phyloP scores from a whole-genome alignment of 495 filamentous ascomycete species.

The Aspergillus asperescens region DNA sequence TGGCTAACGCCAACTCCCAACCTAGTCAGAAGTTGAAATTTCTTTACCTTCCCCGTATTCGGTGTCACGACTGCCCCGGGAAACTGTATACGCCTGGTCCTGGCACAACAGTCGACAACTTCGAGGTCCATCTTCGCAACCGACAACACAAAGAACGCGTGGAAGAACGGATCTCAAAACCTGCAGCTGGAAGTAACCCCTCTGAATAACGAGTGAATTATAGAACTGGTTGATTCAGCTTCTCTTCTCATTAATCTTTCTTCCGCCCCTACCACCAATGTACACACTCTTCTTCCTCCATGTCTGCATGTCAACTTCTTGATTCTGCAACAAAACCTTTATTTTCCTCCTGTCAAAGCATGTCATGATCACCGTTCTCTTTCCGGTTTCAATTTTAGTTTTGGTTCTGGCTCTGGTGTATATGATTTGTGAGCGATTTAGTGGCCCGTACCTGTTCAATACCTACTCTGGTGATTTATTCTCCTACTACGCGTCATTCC shows the following conservation, averaged over 20 bases:
- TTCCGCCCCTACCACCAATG: conserved; percentile 7
- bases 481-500: neutral
- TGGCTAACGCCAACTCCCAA: conserved; percentile 44
- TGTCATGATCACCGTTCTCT: neutral
- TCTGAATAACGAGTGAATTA: conserved; percentile 15
- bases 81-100: conserved; percentile 90
- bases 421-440: conserved; percentile 20
- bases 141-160: conserved; percentile 70
- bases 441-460: conserved; percentile 12
- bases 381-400: neutral
- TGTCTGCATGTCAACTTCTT: neutral
- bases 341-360: neutral
- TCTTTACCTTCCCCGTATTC: conserved; percentile 76
- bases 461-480: conserved; percentile 12
- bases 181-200: conserved; percentile 10
- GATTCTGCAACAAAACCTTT: neutral
- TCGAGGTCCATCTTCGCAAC: conserved; percentile 85
- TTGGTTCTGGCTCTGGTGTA: conserved; percentile 13
- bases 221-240: conserved; percentile 3
- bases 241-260: neutral
- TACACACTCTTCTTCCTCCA: conserved; percentile 8
- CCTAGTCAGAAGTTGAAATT: conserved; percentile 54
- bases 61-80: conserved; percentile 85
- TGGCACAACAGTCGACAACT: conserved; percentile 76
- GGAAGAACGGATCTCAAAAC: conserved; percentile 44